Conservation (phyloP, 805 yeast species). For the Ogataea sp. region DNA sequence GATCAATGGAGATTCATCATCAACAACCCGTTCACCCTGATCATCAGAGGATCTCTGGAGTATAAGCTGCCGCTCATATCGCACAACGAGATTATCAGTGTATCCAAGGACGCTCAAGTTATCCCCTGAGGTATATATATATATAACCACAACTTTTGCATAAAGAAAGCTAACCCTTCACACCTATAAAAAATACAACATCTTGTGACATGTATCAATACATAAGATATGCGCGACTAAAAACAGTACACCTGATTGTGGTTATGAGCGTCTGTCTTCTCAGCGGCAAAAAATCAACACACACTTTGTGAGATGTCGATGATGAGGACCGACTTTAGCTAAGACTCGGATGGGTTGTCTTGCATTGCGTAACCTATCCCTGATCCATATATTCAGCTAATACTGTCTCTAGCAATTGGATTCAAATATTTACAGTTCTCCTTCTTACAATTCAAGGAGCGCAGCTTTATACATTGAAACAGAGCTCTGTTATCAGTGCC, state of each 20-base stretch:
- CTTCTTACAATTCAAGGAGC: too few relatives aligned
- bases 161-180: too few relatives aligned
- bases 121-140: neutral
- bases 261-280: neutral
- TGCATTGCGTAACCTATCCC: too few relatives aligned
- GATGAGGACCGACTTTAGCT: too few relatives aligned
- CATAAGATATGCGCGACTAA: too few relatives aligned
- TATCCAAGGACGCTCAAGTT: constrained; percentile 8
- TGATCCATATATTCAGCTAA: too few relatives aligned
- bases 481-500: neutral
- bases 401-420: too few relatives aligned
- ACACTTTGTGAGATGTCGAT: neutral
- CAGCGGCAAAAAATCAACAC: neutral
- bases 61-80: constrained; percentile 22
- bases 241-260: too few relatives aligned
- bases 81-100: constrained; percentile 19
- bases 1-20: constrained; percentile 24
- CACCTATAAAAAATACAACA: too few relatives aligned
- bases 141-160: neutral
- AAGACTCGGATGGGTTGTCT: too few relatives aligned
- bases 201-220: neutral
- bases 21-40: constrained; percentile 18
- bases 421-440: too few relatives aligned
- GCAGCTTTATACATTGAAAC: neutral
- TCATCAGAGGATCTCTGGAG: constrained; percentile 24